Evolutionary conservation across 495 filamentous ascomycete genomes (phyloP).

Genomic region (Podospora fimiseda): DNA sequence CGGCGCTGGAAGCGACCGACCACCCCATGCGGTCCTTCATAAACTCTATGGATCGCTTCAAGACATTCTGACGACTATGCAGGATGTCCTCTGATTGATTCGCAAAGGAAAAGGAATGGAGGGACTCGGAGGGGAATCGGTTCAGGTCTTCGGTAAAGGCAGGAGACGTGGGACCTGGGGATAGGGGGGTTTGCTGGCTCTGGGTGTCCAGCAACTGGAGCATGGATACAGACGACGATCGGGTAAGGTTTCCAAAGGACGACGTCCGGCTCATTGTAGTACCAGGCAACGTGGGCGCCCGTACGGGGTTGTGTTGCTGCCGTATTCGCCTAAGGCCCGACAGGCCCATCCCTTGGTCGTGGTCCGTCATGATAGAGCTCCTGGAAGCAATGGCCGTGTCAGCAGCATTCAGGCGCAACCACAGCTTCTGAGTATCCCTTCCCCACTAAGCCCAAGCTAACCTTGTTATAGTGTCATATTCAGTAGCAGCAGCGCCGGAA

Average conservation of each 20-base stretch:
- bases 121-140: slow-evolving; percentile 88
- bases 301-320: slow-evolving; percentile 62
- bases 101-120: slow-evolving; percentile 98
- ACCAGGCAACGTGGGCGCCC: slow-evolving; percentile 59
- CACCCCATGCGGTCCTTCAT: slow-evolving; percentile 92
- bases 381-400: slow-evolving; percentile 29
- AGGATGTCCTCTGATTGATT: slow-evolving; percentile 90
- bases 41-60: slow-evolving; percentile 94
- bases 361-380: slow-evolving; percentile 49
- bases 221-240: slow-evolving; percentile 57
- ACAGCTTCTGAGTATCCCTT: neutral
- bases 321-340: slow-evolving; percentile 91
- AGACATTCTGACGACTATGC: slow-evolving; percentile 82
- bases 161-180: slow-evolving; percentile 58
- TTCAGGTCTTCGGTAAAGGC: slow-evolving; percentile 81
- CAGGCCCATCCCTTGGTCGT: slow-evolving; percentile 51
- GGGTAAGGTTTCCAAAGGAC: slow-evolving; percentile 51
- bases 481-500: slow-evolving; percentile 39
- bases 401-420: slow-evolving; percentile 19
- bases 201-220: slow-evolving; percentile 33
- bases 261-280: slow-evolving; percentile 53
- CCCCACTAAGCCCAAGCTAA: slow-evolving; percentile 17
- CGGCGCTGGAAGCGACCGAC: slow-evolving; percentile 44
- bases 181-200: slow-evolving; percentile 37
- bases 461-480: slow-evolving; percentile 50